Base-by-base conservation (phyloP, 345 rosid genomes). In the Gossypium thurberi region DNA sequence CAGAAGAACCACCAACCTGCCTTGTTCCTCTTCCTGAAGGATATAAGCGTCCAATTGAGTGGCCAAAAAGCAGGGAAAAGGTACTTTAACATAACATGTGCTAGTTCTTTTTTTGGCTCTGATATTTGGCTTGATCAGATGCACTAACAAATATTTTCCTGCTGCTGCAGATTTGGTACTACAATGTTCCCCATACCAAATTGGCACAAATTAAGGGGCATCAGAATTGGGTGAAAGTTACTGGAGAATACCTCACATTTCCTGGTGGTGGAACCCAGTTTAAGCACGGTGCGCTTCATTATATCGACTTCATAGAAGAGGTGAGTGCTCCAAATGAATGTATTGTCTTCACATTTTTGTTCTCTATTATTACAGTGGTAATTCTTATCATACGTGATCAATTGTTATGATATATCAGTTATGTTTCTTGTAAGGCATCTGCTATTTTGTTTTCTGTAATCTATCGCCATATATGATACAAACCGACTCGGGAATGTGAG, bases 241-340 rank as follows among this genome's bases (percentile, higher is more conserved):
- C 78, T 10, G 99, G 99, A 73, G 96, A 93, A 79, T 95, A 84
- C 82, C 92, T 95, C 67, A 91, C 96, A 76, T 93, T 95, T 78
- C 99, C 99, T 33, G 98, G 99, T 69, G 98, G 98, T 63, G 98
- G 99, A 80, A 95, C 99, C 82, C 98, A 95, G 76, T 95, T 95
- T 83, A 91, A 83, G 85, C 84, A 88, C 15, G 98, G 98, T 59
- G 94, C 97, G 78, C 89, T 93, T 64, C 98, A 93, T 84, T 93
- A 91, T 81, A 87, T 95, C 23, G 97, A 93, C 87, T 95, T 93
- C 75, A 87, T 95, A 74, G 87, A 89, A 82, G 87, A 92, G 96
- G 99, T 88, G 64, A 71, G 84, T 78, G 58, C 55, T 52, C 79
- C 69, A 61, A 68, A 17, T 63, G 28, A 26, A 59, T 28, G 56